Evolutionary conservation across 345 rosid genomes (phyloP), one percentile per base, ranked within the genome.

Genomic region (Linum trigynum): DNA sequence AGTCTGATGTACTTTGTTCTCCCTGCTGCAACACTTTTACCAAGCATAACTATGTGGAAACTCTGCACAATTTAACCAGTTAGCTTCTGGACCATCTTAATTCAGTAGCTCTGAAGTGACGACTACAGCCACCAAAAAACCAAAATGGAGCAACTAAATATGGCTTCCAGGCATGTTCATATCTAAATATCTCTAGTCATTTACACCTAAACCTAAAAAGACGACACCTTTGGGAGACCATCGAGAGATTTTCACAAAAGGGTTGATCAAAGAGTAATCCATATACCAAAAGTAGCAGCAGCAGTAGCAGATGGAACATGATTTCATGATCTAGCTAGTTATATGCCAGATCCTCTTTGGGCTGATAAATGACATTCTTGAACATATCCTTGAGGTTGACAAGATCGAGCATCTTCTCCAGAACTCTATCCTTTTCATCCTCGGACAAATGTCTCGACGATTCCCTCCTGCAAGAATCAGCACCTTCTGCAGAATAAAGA

Each of bases 401-500:
- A 7, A 43, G 59, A 4, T 63, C 63, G 37, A 65, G 57, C 79
- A 81, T 75, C 61, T 58, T 74, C 6, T 79, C 77, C 74, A 83
- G 55, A 35, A 81, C 50, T 45, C 12, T 41, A 53, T 83, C 88
- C 36, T 73, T 43, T 12, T 4, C 12, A 11, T 53, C 69, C 43
- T 64, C 74, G 1, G 64, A 65, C 35, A 55, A 15, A 0, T 41
- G 37, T 4, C 32, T 23, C 32, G 56, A 16, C 5, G 71, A 36
- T 35, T 7, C 32, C 39, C 63, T 39, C 50, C 39, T 42, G 1
- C 38, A 41, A 45, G 14, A 38, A 8, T 10, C 64, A 2, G 43
- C 55, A 37, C 55, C 64, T 7, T 69, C 61, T 0, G 70, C 48
- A 32, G 74, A 64, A 43, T 84, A 59, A 74, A 92, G 87, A 39